Conservation (phyloP, 2,329 filamentous ascomycete species). For the Cryphonectria naterciae region DNA sequence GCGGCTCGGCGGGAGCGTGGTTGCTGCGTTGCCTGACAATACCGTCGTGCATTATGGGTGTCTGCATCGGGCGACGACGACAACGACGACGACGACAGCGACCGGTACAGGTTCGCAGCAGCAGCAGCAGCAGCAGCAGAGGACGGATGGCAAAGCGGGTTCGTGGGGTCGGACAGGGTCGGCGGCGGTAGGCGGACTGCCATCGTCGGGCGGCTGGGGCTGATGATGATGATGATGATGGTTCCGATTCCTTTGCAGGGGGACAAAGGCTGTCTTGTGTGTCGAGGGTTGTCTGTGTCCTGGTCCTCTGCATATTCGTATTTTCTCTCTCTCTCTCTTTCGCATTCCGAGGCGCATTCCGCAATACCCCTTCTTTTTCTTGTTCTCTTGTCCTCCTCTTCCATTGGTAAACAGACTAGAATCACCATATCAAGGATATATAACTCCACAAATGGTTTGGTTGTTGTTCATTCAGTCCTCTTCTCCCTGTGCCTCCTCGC, state of each 20-base stretch:
- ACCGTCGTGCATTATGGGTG: constrained; percentile 83
- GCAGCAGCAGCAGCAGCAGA: constrained; percentile 1
- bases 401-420: constrained; percentile 3
- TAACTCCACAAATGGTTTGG: neutral
- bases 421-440: neutral
- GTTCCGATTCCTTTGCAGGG: neutral
- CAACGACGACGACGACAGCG: constrained; percentile 34
- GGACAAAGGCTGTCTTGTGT: neutral
- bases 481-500: constrained; percentile 76
- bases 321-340: neutral
- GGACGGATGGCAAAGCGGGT: constrained; percentile 13
- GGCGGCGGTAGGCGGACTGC: neutral
- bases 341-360: constrained; percentile 13
- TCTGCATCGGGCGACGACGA: constrained; percentile 50
- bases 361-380: constrained; percentile 26
- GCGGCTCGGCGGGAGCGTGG: constrained; percentile 85
- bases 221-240: neutral
- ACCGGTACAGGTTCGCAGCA: neutral
- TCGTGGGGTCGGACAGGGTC: constrained; percentile 12
- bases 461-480: constrained; percentile 51
- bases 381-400: constrained; percentile 12
- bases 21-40: constrained; percentile 86
- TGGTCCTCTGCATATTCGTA: neutral
- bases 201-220: constrained; percentile 11
- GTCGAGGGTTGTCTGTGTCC: neutral